Percentiles rank a stretch among this genome's conserved stretches.
phyloP scores from a whole-genome alignment of 1,139 yeast species.

The Yamadazyma buinensis region DNA sequence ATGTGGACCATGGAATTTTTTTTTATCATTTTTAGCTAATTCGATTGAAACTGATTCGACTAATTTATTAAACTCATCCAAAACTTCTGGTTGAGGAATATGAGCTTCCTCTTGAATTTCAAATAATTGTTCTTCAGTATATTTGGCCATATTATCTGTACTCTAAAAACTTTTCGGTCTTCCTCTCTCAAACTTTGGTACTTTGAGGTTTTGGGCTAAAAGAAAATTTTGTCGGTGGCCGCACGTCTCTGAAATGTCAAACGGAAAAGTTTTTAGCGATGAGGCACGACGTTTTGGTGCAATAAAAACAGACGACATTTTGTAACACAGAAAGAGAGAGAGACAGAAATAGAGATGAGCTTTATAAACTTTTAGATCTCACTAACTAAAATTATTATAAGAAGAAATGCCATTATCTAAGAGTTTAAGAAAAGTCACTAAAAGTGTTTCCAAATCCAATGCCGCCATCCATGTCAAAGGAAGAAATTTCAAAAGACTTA shows the following conservation, averaged over 20 bases:
- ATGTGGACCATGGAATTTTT: slow-evolving; percentile 20
- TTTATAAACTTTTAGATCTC: too few species aligned
- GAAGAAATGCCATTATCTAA: slow-evolving; percentile 90
- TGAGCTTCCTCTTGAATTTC: slow-evolving; percentile 54
- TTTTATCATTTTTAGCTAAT: slow-evolving; percentile 23
- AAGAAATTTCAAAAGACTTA: slow-evolving; percentile 78
- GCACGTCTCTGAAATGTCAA: slow-evolving; percentile 22
- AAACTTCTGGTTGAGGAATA: slow-evolving; percentile 58
- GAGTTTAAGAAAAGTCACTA: slow-evolving; percentile 67
- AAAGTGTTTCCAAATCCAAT: slow-evolving; percentile 54
- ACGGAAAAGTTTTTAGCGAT: slow-evolving; percentile 1
- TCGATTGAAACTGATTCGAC: slow-evolving; percentile 55
- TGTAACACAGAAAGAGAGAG: too few species aligned
- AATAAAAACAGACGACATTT: too few species aligned
- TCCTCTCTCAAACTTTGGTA: too few species aligned
- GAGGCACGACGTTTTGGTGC: too few species aligned
- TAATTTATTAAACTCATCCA: slow-evolving; percentile 61
- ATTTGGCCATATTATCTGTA: slow-evolving; percentile 33
- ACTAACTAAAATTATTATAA: too few species aligned
- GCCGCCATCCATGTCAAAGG: slow-evolving; percentile 82
- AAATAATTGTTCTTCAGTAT: slow-evolving; percentile 68
- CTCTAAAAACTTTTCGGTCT: slow-evolving; percentile 2
- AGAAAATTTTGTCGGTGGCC: slow-evolving; percentile 2
- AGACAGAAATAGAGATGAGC: too few species aligned
- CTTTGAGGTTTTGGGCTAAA: not conserved